These are phyloP conservation scores for Stemphylium beticola DNA, from an alignment of 2,329 filamentous ascomycete genomes.

Conservation along the genomic window DNA sequence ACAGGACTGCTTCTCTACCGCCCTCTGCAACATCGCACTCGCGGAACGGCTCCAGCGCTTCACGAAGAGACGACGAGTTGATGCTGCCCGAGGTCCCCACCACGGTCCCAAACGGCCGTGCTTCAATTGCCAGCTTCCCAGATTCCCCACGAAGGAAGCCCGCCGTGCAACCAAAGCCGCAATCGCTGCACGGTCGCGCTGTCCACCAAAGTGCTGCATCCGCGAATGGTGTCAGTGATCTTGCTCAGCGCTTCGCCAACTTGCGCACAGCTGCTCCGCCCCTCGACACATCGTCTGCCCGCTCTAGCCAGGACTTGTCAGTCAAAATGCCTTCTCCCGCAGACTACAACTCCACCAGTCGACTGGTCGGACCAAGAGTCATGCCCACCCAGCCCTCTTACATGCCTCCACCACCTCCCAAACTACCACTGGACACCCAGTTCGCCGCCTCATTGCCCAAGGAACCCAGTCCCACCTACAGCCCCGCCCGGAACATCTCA, in stretches of 20 bases:
- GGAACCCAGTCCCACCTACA: slow-evolving; percentile 77
- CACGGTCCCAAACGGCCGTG: slow-evolving; percentile 23
- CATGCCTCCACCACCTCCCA: slow-evolving; percentile 49
- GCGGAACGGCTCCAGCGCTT: slow-evolving; percentile 21
- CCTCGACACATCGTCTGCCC: slow-evolving; percentile 29
- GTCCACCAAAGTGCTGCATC: slow-evolving; percentile 49
- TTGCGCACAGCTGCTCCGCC: slow-evolving; percentile 33
- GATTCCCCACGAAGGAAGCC: slow-evolving; percentile 43
- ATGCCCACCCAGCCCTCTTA: slow-evolving; percentile 54
- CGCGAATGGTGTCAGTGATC: slow-evolving; percentile 34
- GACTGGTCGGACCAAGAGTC: slow-evolving; percentile 58
- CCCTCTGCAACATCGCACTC: slow-evolving; percentile 18
- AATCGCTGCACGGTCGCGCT: slow-evolving; percentile 68
- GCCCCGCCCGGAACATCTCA: slow-evolving; percentile 74
- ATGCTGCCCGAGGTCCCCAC: slow-evolving; percentile 46
- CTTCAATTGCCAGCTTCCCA: slow-evolving; percentile 22
- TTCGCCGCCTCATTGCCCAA: slow-evolving; percentile 68
- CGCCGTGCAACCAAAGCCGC: slow-evolving; percentile 69
- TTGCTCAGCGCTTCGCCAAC: slow-evolving; percentile 49
- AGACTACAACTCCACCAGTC: slow-evolving; percentile 42
- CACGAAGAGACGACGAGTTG: slow-evolving; percentile 38
- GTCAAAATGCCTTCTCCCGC: slow-evolving; percentile 52
- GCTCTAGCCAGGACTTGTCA: slow-evolving; percentile 38
- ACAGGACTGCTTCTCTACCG: slow-evolving; percentile 22
- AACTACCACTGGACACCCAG: slow-evolving; percentile 58